Percentiles rank a stretch among this genome's conserved stretches.
phyloP scores from a whole-genome alignment of 208 protist genomes.

The Crithidia bombi region DNA sequence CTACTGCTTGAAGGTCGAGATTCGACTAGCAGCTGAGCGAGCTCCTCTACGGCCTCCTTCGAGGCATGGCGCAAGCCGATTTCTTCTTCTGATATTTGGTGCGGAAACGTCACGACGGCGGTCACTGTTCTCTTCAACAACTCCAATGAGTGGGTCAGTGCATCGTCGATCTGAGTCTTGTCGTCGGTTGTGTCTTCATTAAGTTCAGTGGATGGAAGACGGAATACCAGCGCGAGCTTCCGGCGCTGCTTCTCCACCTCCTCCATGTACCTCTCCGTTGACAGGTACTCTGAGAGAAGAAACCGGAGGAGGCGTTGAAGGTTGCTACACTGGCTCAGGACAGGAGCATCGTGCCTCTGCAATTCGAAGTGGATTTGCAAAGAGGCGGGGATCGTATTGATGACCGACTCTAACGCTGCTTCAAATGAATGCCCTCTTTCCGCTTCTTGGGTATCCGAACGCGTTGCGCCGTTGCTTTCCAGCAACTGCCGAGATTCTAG shows the following conservation, averaged over 20 bases:
- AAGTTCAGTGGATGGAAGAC: neutral
- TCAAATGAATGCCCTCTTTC: conserved; percentile 7
- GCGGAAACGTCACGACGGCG: conserved; percentile 33
- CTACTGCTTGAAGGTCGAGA: conserved; percentile 4
- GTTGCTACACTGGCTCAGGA: conserved; percentile 17
- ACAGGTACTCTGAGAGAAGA: conserved; percentile 36
- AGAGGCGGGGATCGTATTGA: conserved; percentile 32
- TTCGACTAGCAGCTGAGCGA: conserved; percentile 68
- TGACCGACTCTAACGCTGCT: conserved; percentile 24
- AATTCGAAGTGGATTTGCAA: conserved; percentile 38
- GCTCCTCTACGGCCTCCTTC: conserved; percentile 52
- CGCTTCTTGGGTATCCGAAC: neutral
- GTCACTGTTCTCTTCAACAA: conserved; percentile 40
- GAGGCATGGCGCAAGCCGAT: conserved; percentile 29
- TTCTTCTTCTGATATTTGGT: conserved; percentile 39
- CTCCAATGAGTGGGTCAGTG: conserved; percentile 20
- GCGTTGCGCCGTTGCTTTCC: neutral
- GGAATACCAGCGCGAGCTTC: conserved; percentile 20
- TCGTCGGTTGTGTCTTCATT: neutral
- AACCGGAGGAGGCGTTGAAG: conserved; percentile 24
- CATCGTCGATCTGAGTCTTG: conserved; percentile 24
- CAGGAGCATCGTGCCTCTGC: conserved; percentile 19
- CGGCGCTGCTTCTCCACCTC: conserved; percentile 24
- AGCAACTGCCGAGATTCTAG: conserved; percentile 23
- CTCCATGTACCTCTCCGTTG: conserved; percentile 40